Base-by-base conservation (phyloP, 2,329 filamentous ascomycete species). In the Penicillium sp. region DNA sequence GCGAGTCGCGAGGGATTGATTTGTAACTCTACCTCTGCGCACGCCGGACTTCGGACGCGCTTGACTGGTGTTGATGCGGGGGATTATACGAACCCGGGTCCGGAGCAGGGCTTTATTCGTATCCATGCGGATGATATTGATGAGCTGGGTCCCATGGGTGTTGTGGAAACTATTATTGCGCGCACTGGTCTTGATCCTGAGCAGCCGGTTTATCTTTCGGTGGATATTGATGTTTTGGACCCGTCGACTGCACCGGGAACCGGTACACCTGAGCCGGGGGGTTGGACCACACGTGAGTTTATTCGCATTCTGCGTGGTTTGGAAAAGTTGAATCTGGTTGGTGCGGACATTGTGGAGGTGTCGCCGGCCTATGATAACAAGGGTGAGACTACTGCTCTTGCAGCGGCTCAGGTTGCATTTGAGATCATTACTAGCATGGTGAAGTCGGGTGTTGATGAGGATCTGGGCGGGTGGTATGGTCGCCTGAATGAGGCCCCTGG, bases 291-390 rank as follows among this genome's bases (percentile, higher is more conserved):
- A 18, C 79, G 91, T 47, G 92, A 96, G 76, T 78, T 96, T 62
- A 93, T 95, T 58, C 79, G 88, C 12, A 90, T 96, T 52, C 73
- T 96, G 68, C 79, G 90, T 29, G 90, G 89, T 0, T 82, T 96
- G 39, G 91, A 96, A 75, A 82, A 71, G 57, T 70, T 96, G 69
- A 95, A 96, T 67, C 75, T 96, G 4, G 89, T 96, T 3, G 92
- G 90, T 1, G 92, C 90, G 0, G 92, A 96, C 73, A 83, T 96
- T 45, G 92, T 96, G 5, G 92, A 96, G 78, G 89, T 95, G 8
- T 85, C 87, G 41, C 91, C 91, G 0, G 88, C 88, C 12, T 96
- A 95, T 68, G 90, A 96, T 76, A 86, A 87, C 10, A 76, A 76
- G 6, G 89, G 85, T 1, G 91, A 95, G 76, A 86, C 86, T 65